phyloP scores from a whole-genome alignment of 441 rosid species.

The Macaranga tanarius region DNA sequence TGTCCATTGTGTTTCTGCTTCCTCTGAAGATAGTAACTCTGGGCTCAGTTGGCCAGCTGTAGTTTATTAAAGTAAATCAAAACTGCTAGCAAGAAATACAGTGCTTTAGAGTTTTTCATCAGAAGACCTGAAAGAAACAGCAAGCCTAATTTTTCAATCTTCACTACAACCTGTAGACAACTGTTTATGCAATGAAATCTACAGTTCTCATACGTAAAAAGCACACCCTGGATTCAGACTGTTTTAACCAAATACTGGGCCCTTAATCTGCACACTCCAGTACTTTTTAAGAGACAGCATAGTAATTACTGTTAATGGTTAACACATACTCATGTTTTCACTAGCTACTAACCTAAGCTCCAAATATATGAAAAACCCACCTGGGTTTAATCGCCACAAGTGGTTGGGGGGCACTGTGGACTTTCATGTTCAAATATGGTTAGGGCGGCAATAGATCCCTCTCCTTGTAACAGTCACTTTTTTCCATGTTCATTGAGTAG shows the following conservation, averaged over 20 bases:
- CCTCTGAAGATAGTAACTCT: not conserved
- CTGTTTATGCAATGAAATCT: slow-evolving; percentile 15
- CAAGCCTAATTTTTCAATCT: not conserved
- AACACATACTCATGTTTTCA: too few relatives aligned
- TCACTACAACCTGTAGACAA: not conserved
- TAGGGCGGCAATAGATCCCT: not conserved
- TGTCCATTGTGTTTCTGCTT: not conserved
- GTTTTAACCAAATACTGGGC: not conserved
- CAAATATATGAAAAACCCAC: too few relatives aligned
- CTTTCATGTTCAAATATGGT: not conserved
- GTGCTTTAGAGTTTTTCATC: slow-evolving; percentile 8
- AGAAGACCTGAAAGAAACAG: not conserved
- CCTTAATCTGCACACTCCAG: not conserved
- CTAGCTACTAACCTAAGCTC: too few relatives aligned
- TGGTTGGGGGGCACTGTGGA: too few relatives aligned
- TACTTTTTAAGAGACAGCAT: not conserved
- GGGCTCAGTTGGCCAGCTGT: not conserved
- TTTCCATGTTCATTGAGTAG: not conserved
- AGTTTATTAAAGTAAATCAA: not conserved
- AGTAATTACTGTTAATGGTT: too few relatives aligned
- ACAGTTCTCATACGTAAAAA: slow-evolving; percentile 6
- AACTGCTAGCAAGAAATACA: not conserved
- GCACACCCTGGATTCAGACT: not conserved
- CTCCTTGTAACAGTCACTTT: not conserved
- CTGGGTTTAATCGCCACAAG: too few relatives aligned